Conservation (phyloP, 345 rosid genomes). For the Hibiscus mutabilis region DNA sequence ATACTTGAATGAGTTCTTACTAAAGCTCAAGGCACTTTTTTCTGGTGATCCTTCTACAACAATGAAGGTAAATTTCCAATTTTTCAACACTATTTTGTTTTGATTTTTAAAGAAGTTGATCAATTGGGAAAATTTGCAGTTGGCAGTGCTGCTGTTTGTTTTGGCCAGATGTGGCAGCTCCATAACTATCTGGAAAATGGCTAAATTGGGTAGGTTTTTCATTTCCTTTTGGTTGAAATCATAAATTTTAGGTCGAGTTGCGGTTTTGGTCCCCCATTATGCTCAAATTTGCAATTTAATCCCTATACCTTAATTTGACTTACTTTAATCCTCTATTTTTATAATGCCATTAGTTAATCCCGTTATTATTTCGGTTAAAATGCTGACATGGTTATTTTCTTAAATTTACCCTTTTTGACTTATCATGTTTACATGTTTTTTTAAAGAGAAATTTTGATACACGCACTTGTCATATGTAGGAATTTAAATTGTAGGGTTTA, state of each 20-base stretch:
- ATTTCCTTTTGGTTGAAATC: background rate
- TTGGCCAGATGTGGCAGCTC: constrained; percentile 81
- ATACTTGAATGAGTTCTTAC: constrained; percentile 63
- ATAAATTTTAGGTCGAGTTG: background rate
- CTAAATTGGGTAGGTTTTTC: constrained; percentile 57
- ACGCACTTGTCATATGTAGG: too few species aligned
- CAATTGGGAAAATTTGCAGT: constrained; percentile 40
- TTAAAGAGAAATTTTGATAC: too few species aligned
- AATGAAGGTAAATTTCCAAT: constrained; percentile 57
- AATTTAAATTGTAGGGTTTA: too few species aligned
- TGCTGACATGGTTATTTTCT: background rate
- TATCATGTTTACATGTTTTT: too few species aligned
- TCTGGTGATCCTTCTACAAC: constrained; percentile 90
- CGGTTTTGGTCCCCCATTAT: background rate
- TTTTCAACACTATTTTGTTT: background rate
- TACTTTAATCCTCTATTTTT: background rate
- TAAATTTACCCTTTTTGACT: too few species aligned
- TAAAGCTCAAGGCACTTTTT: constrained; percentile 72
- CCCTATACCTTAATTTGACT: background rate
- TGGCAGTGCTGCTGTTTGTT: constrained; percentile 79
- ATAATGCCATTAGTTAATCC: background rate
- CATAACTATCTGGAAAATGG: constrained; percentile 79
- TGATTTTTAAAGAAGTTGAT: constrained; percentile 14
- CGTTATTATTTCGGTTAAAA: too few species aligned
- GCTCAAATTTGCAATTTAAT: background rate